These are phyloP conservation scores for Gentiana dahurica DNA, from an alignment of 257 asterid genomes.

Conservation along the genomic window DNA sequence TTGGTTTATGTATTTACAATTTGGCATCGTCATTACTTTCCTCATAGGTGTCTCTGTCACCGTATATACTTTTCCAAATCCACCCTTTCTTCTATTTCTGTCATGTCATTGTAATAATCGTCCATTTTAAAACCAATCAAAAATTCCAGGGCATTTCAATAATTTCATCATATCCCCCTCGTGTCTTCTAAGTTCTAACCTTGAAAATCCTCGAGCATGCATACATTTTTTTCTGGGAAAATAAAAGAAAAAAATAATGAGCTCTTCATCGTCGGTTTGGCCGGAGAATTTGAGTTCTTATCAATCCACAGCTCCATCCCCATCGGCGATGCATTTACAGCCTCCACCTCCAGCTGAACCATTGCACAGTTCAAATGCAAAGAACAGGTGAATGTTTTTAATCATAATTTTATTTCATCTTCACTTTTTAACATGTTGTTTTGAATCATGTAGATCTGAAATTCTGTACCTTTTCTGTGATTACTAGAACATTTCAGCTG, in stretches of 20 bases:
- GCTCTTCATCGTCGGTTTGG: slow-evolving; percentile 40
- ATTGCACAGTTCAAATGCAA: slow-evolving; percentile 24
- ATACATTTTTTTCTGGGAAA: background rate
- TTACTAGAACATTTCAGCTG: slow-evolving; percentile 9
- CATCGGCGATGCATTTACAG: slow-evolving; percentile 28
- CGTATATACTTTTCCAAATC: slow-evolving; percentile 16
- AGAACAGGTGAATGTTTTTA: slow-evolving; percentile 33
- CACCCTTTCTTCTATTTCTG: slow-evolving; percentile 30
- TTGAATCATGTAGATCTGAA: slow-evolving; percentile 22
- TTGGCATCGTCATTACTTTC: slow-evolving; percentile 12
- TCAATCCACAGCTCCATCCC: slow-evolving; percentile 24
- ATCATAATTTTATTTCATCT: slow-evolving; percentile 20
- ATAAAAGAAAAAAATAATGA: slow-evolving; percentile 30
- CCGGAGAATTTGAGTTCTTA: slow-evolving; percentile 40
- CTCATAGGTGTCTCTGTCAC: slow-evolving; percentile 9
- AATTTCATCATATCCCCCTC: too few relatives aligned
- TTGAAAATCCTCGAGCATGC: slow-evolving; percentile 14
- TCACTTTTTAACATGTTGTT: slow-evolving; percentile 3
- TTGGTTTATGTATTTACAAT: background rate
- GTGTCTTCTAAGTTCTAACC: background rate
- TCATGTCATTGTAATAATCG: slow-evolving; percentile 1
- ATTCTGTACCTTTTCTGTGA: slow-evolving; percentile 8
- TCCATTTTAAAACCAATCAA: slow-evolving; percentile 10
- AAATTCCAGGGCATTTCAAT: slow-evolving; percentile 20
- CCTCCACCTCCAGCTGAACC: slow-evolving; percentile 21